phyloP scores from a whole-genome alignment of 1,284 basidiomycete genomes.

The Ustilago bromivora region DNA sequence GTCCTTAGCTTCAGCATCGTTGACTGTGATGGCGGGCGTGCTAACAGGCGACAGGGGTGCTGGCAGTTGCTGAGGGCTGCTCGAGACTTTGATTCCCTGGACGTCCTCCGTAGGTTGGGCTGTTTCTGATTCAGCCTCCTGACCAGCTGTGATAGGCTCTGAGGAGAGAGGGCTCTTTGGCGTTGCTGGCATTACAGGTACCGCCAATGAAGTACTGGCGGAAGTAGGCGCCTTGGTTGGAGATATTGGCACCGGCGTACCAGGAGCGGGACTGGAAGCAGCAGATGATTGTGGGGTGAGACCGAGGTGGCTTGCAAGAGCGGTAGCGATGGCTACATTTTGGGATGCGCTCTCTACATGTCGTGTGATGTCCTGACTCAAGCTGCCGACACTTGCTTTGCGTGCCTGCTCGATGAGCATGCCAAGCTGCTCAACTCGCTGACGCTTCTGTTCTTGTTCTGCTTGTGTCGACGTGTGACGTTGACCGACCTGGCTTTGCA shows the following conservation, averaged over 20 bases:
- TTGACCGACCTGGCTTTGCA: slow-evolving; percentile 39
- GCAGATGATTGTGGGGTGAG: slow-evolving; percentile 31
- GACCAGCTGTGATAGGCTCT: slow-evolving; percentile 23
- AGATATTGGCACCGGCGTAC: slow-evolving; percentile 18
- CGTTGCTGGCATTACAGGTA: slow-evolving; percentile 24
- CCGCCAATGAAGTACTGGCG: slow-evolving; percentile 10
- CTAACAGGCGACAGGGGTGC: slow-evolving; percentile 13
- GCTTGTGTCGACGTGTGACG: slow-evolving; percentile 32
- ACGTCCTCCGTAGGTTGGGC: neutral
- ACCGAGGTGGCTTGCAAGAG: slow-evolving; percentile 34
- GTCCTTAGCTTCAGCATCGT: slow-evolving; percentile 5
- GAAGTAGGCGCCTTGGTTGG: slow-evolving; percentile 25
- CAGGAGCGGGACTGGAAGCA: slow-evolving; percentile 27
- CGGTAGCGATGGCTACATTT: slow-evolving; percentile 45
- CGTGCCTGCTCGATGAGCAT: slow-evolving; percentile 50
- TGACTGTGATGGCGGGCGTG: slow-evolving; percentile 30
- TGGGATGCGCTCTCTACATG: slow-evolving; percentile 30
- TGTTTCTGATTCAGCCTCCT: neutral
- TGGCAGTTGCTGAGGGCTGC: neutral
- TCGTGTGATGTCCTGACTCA: slow-evolving; percentile 30
- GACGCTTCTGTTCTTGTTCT: slow-evolving; percentile 49
- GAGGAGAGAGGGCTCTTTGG: slow-evolving; percentile 36
- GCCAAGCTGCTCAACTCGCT: slow-evolving; percentile 47
- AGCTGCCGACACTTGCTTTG: slow-evolving; percentile 33
- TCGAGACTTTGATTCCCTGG: neutral